Conservation (phyloP, 2,329 filamentous ascomycete species). For the Scedosporium apiospermum region DNA sequence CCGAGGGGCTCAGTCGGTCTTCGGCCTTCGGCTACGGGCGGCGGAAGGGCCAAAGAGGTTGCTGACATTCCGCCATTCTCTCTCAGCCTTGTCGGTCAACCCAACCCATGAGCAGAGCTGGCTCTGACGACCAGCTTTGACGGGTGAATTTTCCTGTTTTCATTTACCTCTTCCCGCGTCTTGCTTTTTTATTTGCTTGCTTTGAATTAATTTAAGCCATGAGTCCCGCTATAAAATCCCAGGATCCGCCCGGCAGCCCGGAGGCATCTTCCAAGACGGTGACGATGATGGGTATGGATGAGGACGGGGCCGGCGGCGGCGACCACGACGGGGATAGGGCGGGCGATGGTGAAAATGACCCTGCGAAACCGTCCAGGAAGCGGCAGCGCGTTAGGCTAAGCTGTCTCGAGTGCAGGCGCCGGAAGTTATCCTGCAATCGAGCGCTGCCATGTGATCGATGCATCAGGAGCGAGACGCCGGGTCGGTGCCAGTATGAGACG, state of each 20-base stretch:
- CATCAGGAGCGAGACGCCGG: conserved; percentile 51
- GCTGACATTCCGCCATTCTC: too few species aligned
- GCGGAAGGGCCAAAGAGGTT: too few species aligned
- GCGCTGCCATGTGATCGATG: conserved; percentile 53
- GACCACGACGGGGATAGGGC: neutral
- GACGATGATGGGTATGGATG: neutral
- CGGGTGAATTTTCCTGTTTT: too few species aligned
- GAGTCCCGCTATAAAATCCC: neutral
- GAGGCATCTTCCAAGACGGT: neutral
- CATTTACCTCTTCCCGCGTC: neutral
- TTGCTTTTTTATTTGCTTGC: neutral
- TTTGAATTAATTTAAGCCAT: neutral
- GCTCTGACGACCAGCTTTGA: too few species aligned
- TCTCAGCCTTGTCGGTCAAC: too few species aligned
- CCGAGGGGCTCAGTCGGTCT: too few species aligned
- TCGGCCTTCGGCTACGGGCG: too few species aligned
- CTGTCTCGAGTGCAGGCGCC: conserved; percentile 50
- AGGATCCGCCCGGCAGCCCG: neutral
- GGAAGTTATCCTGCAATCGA: conserved; percentile 53
- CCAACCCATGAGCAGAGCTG: too few species aligned
- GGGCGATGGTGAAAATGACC: neutral
- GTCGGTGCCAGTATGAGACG: conserved; percentile 50
- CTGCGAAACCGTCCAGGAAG: conserved; percentile 27
- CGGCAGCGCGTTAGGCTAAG: conserved; percentile 50
- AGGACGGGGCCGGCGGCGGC: neutral